phyloP scores from a whole-genome alignment of 1,284 basidiomycete species.

The Porogramme epimiltina region DNA sequence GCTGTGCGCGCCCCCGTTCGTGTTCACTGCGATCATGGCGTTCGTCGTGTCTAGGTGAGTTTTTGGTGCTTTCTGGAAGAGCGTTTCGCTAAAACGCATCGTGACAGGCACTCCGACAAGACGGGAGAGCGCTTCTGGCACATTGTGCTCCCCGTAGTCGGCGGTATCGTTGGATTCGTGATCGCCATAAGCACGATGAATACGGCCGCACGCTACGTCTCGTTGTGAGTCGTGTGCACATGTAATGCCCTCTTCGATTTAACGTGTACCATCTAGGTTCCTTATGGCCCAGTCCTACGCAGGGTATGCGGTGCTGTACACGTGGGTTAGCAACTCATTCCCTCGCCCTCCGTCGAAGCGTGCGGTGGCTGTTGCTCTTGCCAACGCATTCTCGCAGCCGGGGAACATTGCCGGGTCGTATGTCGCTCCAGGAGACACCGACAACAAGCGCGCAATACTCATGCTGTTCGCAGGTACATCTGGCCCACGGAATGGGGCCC shows the following conservation, averaged over 20 bases:
- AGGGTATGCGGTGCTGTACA: constrained; percentile 67
- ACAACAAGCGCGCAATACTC: too few species aligned
- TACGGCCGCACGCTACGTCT: constrained; percentile 65
- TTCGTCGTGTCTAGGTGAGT: constrained; percentile 50
- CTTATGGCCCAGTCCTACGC: constrained; percentile 77
- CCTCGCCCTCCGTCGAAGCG: constrained; percentile 71
- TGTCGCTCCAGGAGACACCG: too few species aligned
- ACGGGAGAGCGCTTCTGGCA: constrained; percentile 69
- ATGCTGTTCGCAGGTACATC: constrained; percentile 31
- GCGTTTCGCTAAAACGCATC: too few species aligned
- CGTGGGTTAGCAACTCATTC: constrained; percentile 76
- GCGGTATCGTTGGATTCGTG: constrained; percentile 76
- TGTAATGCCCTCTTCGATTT: background rate
- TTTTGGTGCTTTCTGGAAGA: too few species aligned
- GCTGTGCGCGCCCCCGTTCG: constrained; percentile 79
- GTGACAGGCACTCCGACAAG: constrained; percentile 79
- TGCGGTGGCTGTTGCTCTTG: constrained; percentile 72
- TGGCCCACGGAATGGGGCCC: constrained; percentile 45
- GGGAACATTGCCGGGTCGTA: constrained; percentile 76
- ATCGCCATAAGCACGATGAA: constrained; percentile 77
- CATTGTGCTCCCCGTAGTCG: constrained; percentile 49
- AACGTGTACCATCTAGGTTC: constrained; percentile 59
- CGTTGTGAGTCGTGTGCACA: constrained; percentile 61
- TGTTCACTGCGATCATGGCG: constrained; percentile 61
- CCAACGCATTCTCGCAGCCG: constrained; percentile 71